phyloP scores from a whole-genome alignment of 2,329 filamentous ascomycete genomes.

The Aspergillus sp. region DNA sequence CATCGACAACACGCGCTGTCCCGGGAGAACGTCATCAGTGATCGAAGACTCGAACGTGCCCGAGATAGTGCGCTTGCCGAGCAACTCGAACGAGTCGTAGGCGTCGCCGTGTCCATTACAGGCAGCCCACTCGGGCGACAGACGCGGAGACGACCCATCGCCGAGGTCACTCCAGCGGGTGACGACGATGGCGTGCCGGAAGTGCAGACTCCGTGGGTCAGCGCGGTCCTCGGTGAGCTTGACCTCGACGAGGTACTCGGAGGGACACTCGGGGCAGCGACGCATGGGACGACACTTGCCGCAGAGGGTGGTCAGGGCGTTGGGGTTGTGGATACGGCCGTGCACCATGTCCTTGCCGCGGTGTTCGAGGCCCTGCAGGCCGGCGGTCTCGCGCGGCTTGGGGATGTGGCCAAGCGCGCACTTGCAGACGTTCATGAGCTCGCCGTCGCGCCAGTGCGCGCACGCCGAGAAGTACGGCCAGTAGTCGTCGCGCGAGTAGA shows the following conservation, averaged over 20 bases:
- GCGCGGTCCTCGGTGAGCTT: conserved; percentile 58
- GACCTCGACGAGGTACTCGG: conserved; percentile 62
- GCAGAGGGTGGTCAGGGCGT: conserved; percentile 53
- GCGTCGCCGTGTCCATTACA: conserved; percentile 44
- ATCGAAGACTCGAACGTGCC: conserved; percentile 60
- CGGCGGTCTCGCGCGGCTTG: conserved; percentile 37
- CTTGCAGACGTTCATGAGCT: conserved; percentile 61
- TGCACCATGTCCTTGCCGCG: conserved; percentile 36
- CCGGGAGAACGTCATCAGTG: conserved; percentile 55
- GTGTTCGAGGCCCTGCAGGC: conserved; percentile 44
- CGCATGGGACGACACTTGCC: conserved; percentile 58
- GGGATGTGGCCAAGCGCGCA: conserved; percentile 61
- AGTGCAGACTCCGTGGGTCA: conserved; percentile 42
- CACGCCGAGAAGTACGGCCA: conserved; percentile 63
- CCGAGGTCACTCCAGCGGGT: conserved; percentile 64
- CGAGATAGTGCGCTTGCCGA: conserved; percentile 57
- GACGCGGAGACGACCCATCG: conserved; percentile 50
- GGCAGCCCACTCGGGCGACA: conserved; percentile 56
- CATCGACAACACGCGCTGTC: conserved; percentile 57
- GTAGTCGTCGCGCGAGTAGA: conserved; percentile 62
- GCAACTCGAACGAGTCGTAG: conserved; percentile 55
- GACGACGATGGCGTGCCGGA: conserved; percentile 61
- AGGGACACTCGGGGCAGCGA: conserved; percentile 61
- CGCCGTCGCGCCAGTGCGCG: conserved; percentile 62
- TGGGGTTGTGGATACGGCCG: conserved; percentile 30